Evolutionary conservation across 306 rosid genomes (phyloP).

Genomic region (Castanea sativa): DNA sequence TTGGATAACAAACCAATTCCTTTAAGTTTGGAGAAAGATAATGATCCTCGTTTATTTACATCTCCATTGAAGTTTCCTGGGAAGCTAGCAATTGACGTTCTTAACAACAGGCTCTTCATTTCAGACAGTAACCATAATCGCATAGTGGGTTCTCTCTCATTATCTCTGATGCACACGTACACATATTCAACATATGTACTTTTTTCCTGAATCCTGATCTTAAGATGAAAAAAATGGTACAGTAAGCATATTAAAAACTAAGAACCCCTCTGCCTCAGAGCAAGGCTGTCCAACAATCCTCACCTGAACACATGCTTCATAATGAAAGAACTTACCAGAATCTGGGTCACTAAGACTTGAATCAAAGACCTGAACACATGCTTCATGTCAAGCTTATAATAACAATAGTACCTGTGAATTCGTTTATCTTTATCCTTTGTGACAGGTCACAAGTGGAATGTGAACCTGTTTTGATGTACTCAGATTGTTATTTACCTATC

Average conservation of each 20-base stretch:
- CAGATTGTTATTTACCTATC: constrained; percentile 13
- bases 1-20: constrained; percentile 65
- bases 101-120: constrained; percentile 91
- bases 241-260: neutral
- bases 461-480: constrained; percentile 14
- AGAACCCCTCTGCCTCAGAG: neutral
- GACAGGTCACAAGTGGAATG: neutral
- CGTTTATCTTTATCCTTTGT: neutral
- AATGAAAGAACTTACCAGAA: neutral
- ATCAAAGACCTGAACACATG: neutral
- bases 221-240: neutral
- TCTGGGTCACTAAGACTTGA: neutral
- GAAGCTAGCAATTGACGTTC: constrained; percentile 80
- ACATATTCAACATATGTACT: neutral
- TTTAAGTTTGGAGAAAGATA: constrained; percentile 75
- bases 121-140: constrained; percentile 97
- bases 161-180: neutral
- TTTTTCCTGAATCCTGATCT: constrained; percentile 13
- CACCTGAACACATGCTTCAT: neutral
- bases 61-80: constrained; percentile 99
- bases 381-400: neutral
- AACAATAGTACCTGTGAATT: neutral
- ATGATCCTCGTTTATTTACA: constrained; percentile 75
- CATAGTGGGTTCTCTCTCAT: constrained; percentile 58
- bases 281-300: constrained; percentile 1